Evolutionary conservation across 805 yeast genomes (phyloP).

Genomic region (Suhomyces canberraensis): DNA sequence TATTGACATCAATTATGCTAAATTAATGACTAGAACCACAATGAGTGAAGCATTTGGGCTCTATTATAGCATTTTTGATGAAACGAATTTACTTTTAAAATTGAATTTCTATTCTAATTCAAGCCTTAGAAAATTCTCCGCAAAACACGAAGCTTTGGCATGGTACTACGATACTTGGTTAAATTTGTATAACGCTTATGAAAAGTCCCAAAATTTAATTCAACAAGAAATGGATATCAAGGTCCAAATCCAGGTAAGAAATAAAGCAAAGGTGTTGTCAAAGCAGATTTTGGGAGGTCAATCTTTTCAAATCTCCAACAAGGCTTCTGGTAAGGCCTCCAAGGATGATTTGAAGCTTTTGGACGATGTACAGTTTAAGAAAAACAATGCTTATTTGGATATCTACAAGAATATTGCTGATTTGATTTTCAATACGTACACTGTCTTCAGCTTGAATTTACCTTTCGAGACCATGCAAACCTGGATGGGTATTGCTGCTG

Average conservation of each 20-base stretch:
- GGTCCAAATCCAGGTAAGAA: constrained; percentile 61
- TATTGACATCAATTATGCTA: constrained; percentile 11
- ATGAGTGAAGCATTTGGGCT: constrained; percentile 52
- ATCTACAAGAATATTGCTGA: constrained; percentile 38
- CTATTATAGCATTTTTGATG: constrained; percentile 67
- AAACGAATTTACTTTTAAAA: constrained; percentile 54
- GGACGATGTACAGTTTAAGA: constrained; percentile 34
- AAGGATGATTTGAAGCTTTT: constrained; percentile 20
- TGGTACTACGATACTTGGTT: constrained; percentile 68
- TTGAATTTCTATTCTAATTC: constrained; percentile 39
- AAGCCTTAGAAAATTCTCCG: constrained; percentile 33
- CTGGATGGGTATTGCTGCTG: constrained; percentile 45
- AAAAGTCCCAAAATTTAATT: constrained; percentile 37
- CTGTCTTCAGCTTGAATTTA: constrained; percentile 35
- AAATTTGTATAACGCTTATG: constrained; percentile 51
- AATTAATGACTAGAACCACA: constrained; percentile 40
- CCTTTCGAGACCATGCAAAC: constrained; percentile 41
- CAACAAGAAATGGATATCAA: constrained; percentile 51
- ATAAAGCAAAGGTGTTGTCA: constrained; percentile 46
- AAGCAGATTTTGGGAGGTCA: constrained; percentile 29
- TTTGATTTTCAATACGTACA: constrained; percentile 38
- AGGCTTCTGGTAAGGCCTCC: constrained; percentile 14
- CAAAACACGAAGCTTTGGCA: constrained; percentile 59
- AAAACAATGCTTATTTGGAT: constrained; percentile 37
- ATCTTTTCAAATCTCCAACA: constrained; percentile 3